Evolutionary conservation across 192 early-diverging fungal species (phyloP).

Genomic region (Coemansia pectinata): DNA sequence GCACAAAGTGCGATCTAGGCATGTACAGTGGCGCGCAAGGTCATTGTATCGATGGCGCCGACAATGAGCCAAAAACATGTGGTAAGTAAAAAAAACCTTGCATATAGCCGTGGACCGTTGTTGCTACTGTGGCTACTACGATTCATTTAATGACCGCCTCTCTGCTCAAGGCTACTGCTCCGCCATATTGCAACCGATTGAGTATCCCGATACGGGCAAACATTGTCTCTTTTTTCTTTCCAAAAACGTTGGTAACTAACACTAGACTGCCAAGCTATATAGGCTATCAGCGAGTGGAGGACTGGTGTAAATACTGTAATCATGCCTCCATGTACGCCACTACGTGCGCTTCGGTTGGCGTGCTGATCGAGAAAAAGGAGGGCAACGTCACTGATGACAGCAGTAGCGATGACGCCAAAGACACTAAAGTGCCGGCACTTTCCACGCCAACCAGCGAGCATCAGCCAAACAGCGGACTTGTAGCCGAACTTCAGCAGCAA

Average conservation of each 20-base stretch:
- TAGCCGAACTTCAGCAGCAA: slow-evolving; percentile 28
- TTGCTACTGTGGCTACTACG: slow-evolving; percentile 6
- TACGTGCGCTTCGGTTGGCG: slow-evolving; percentile 40
- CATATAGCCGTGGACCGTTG: not conserved
- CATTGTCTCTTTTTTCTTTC: not conserved
- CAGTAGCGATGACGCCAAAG: slow-evolving; percentile 4
- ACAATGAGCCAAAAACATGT: slow-evolving; percentile 53
- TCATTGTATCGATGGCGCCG: slow-evolving; percentile 40
- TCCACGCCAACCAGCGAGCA: slow-evolving; percentile 7
- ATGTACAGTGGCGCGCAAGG: slow-evolving; percentile 33
- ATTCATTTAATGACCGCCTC: not conserved
- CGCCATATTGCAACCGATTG: not conserved
- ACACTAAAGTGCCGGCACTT: not conserved
- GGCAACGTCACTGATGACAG: not conserved
- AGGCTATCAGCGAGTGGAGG: slow-evolving; percentile 53
- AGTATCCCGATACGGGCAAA: not conserved
- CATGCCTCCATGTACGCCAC: slow-evolving; percentile 35
- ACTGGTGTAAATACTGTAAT: slow-evolving; percentile 55
- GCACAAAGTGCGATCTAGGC: slow-evolving; percentile 36
- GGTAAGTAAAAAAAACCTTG: slow-evolving; percentile 33
- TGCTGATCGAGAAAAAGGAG: slow-evolving; percentile 9
- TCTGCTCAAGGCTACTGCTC: slow-evolving; percentile 1
- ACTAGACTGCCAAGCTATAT: not conserved
- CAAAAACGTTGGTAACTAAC: slow-evolving; percentile 4
- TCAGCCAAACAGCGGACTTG: not conserved